A percentile compares a stretch with the other conserved stretches of the same genome.
phyloP scores from a whole-genome alignment of 306 rosid genomes.

The Lathyrus tuberosus region DNA sequence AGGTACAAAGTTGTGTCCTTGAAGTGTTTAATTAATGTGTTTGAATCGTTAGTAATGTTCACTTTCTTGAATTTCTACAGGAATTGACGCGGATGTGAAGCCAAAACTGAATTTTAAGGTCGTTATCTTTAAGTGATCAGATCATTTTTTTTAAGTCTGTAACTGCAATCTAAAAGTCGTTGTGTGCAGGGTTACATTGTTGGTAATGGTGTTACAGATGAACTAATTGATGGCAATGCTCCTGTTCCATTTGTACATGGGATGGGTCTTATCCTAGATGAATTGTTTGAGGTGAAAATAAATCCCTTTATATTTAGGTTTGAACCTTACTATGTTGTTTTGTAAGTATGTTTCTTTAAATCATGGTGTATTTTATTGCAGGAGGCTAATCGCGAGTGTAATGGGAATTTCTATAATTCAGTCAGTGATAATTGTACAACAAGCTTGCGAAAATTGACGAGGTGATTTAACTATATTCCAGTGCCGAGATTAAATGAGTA shows the following conservation, averaged over 20 bases:
- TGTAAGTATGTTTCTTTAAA: constrained; percentile 33
- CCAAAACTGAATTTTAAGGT: constrained; percentile 94
- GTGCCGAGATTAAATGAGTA: no score
- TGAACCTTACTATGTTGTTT: constrained; percentile 21
- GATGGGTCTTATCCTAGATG: constrained; percentile 91
- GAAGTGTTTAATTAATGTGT: constrained; percentile 18
- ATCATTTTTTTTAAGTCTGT: constrained; percentile 28
- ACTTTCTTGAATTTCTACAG: constrained; percentile 49
- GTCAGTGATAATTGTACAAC: constrained; percentile 41
- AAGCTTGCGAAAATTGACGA: no score
- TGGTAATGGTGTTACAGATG: constrained; percentile 94
- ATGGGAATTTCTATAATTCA: constrained; percentile 61
- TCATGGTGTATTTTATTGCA: constrained; percentile 45
- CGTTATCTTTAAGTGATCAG: constrained; percentile 25
- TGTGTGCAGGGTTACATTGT: constrained; percentile 80
- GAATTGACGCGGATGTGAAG: constrained; percentile 71
- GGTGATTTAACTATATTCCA: constrained; percentile 75
- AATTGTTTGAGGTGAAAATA: constrained; percentile 70
- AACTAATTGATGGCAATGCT: constrained; percentile 81
- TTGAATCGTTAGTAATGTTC: constrained; percentile 31
- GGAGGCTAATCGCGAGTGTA: constrained; percentile 59
- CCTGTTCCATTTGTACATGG: constrained; percentile 92
- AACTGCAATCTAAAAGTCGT: constrained; percentile 38
- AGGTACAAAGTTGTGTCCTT: constrained; percentile 55
- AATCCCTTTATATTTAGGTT: constrained; percentile 6